Base-by-base conservation (phyloP, 1,284 basidiomycete genomes). In the Cryptococcus jaspeensis region DNA sequence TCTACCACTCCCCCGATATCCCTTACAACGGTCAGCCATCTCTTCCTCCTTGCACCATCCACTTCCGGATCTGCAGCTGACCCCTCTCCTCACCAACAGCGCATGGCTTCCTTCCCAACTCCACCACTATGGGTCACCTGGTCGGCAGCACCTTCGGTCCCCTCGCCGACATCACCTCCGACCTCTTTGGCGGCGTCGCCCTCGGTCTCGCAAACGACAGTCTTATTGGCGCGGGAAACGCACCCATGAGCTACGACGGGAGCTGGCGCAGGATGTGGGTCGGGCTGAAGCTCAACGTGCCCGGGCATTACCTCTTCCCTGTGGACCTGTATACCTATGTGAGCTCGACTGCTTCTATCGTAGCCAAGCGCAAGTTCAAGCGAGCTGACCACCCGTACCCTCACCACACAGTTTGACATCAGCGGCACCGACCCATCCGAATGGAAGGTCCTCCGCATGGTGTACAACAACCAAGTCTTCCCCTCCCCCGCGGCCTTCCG, bases 381-480 rank as follows among this genome's bases (percentile, higher is more conserved):
- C n/a, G n/a, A n/a, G n/a, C n/a, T n/a, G n/a, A n/a, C n/a, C n/a
- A n/a, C n/a, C n/a, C n/a, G n/a, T n/a, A n/a, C n/a, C n/a, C n/a
- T n/a, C n/a, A n/a, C n/a, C n/a, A 78, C 80, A 44, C 84, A 86
- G 61, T 66, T 85, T 56, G 85, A 87, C 64, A 61, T 83, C 32
- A 81, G 79, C 18, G 84, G 84, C 3, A 83, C 81, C 2, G 84
- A 86, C 62, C 62, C 80, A 0, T 69, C 75, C 3, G 68, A 80
- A 50, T 86, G 84, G 83, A 80, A 80, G 53, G 59, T 81, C 32
- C 69, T 82, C 49, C 83, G 83, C 78, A 69, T 85, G 52, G 81
- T 86, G 12, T 85, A 86, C 65, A 84, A 86, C 58, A 78, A 82
- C 47, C 83, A 85, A 66, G 66, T 84, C 22, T 87, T 84, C 69